These are phyloP conservation scores for Udeniomyces megalosporus DNA, from an alignment of 768 basidiomycete genomes.

Conservation along the genomic window DNA sequence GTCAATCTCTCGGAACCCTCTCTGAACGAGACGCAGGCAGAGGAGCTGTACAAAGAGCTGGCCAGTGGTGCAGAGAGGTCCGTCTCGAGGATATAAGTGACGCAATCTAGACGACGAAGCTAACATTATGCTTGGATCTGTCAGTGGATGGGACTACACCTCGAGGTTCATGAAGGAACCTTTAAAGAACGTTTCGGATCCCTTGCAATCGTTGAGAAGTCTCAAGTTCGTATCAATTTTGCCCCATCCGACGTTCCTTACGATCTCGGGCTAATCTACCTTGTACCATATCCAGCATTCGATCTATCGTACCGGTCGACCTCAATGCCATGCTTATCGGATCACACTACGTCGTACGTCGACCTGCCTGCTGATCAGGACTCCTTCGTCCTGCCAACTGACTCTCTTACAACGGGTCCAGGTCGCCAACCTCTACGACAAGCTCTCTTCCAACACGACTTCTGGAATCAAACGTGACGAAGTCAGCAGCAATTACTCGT, in stretches of 20 bases:
- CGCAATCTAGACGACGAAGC: too few relatives aligned
- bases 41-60: conserved; percentile 65
- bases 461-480: conserved; percentile 13
- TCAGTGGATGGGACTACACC: conserved; percentile 41
- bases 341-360: conserved; percentile 19
- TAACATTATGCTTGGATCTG: too few relatives aligned
- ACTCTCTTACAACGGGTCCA: conserved; percentile 22
- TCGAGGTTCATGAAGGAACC: conserved; percentile 1
- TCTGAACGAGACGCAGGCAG: conserved; percentile 45
- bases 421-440: conserved; percentile 44
- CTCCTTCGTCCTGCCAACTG: conserved; percentile 21
- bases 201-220: background rate
- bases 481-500: conserved; percentile 4
- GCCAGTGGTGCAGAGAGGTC: conserved; percentile 80
- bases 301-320: conserved; percentile 52
- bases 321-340: conserved; percentile 72
- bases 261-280: background rate
- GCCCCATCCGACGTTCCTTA: background rate
- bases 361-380: background rate
- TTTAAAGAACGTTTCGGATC: conserved; percentile 10
- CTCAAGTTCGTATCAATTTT: conserved; percentile 10
- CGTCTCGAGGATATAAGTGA: too few relatives aligned
- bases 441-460: conserved; percentile 16
- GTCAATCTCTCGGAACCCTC: conserved; percentile 43
- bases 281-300: conserved; percentile 25